Conservation (phyloP, 345 rosid species). For the Acer campestre region DNA sequence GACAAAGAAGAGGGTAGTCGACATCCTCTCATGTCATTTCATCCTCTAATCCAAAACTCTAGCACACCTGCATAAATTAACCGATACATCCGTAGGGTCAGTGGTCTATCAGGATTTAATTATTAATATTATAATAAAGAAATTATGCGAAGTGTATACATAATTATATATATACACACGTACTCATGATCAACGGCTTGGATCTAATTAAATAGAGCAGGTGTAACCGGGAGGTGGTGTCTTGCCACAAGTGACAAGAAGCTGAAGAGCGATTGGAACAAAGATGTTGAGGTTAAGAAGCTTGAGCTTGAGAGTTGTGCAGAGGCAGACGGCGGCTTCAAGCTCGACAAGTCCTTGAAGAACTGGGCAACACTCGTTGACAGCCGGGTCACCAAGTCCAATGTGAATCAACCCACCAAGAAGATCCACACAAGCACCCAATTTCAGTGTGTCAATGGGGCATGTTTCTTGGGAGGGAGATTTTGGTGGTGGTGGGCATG, state of each 20-base stretch:
- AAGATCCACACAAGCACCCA: constrained; percentile 92
- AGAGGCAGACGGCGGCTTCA: constrained; percentile 90
- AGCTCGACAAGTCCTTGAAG: constrained; percentile 73
- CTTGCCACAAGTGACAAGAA: constrained; percentile 91
- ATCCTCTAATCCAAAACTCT: constrained; percentile 24
- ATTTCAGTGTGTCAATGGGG: constrained; percentile 78
- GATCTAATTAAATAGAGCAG: constrained; percentile 59
- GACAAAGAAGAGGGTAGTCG: constrained; percentile 17
- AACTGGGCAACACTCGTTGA: constrained; percentile 82
- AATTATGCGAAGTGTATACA: neutral
- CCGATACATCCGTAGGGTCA: no score
- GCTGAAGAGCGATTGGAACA: constrained; percentile 94
- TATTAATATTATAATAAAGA: no score
- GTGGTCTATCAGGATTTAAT: no score
- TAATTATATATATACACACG: neutral
- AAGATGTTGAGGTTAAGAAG: constrained; percentile 78
- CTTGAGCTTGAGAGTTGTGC: constrained; percentile 88
- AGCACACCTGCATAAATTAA: constrained; percentile 34
- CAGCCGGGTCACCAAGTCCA: constrained; percentile 74
- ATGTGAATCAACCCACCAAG: constrained; percentile 87
- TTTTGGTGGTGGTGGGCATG: constrained; percentile 43
- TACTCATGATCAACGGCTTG: constrained; percentile 16
- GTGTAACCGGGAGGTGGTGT: constrained; percentile 97
- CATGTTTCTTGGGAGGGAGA: constrained; percentile 40
- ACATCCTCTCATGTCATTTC: constrained; percentile 65